These are phyloP conservation scores for Podosphaera xanthii DNA, from an alignment of 2,329 filamentous ascomycete species.

Conservation along the genomic window DNA sequence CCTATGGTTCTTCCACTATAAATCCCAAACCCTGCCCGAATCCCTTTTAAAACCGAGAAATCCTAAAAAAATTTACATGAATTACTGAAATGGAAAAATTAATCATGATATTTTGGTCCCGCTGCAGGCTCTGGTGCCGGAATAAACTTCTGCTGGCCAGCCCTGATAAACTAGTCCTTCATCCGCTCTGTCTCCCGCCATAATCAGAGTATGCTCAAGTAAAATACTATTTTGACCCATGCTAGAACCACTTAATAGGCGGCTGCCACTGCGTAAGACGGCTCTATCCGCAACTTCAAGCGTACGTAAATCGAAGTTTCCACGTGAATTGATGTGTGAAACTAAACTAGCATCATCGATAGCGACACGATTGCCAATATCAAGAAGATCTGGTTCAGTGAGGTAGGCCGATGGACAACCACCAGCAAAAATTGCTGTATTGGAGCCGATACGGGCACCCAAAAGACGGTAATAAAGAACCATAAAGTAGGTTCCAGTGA, in stretches of 20 bases:
- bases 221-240: conserved; percentile 22
- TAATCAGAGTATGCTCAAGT: conserved; percentile 32
- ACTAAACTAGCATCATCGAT: conserved; percentile 34
- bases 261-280: conserved; percentile 27
- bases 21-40: background rate
- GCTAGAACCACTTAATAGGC: conserved; percentile 27
- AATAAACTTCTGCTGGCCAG: conserved; percentile 25
- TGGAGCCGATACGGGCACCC: conserved; percentile 28
- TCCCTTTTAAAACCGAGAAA: background rate
- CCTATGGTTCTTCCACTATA: background rate
- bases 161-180: conserved; percentile 28
- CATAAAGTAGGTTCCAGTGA: conserved; percentile 29
- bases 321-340: conserved; percentile 31
- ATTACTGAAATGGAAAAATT: background rate
- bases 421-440: conserved; percentile 31
- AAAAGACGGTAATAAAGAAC: conserved; percentile 29
- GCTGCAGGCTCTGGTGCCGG: conserved; percentile 5
- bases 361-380: conserved; percentile 26
- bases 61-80: background rate
- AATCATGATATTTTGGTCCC: background rate
- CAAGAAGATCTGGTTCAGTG: conserved; percentile 33
- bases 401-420: conserved; percentile 29
- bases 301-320: conserved; percentile 32
- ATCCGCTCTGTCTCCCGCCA: conserved; percentile 31
- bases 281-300: conserved; percentile 20